phyloP scores from a whole-genome alignment of 2,329 filamentous ascomycete species.

The Periconia digitata region DNA sequence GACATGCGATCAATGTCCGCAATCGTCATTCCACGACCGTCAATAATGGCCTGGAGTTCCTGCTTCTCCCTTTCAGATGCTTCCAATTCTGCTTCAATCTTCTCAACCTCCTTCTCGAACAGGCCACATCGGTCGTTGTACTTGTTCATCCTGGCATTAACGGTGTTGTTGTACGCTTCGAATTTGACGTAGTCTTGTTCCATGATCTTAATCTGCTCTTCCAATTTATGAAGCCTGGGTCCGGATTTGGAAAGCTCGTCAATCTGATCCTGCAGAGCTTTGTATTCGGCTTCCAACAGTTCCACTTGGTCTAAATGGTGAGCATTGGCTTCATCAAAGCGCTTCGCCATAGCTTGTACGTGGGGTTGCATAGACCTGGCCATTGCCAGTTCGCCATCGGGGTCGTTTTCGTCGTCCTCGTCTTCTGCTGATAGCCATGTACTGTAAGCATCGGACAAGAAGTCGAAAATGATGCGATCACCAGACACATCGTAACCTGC shows the following conservation, averaged over 20 bases:
- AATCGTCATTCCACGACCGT: constrained; percentile 92
- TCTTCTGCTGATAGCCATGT: constrained; percentile 90
- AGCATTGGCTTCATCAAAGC: constrained; percentile 83
- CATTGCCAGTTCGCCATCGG: constrained; percentile 77
- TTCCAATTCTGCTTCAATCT: constrained; percentile 82
- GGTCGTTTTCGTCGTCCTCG: constrained; percentile 63
- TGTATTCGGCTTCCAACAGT: constrained; percentile 83
- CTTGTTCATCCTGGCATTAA: constrained; percentile 83
- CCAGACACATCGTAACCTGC: constrained; percentile 83
- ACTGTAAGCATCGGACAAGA: constrained; percentile 84
- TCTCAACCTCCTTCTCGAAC: constrained; percentile 83
- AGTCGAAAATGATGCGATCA: constrained; percentile 92
- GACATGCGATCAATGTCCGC: constrained; percentile 99
- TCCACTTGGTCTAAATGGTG: constrained; percentile 83
- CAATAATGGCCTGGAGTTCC: constrained; percentile 80
- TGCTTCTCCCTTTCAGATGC: constrained; percentile 76
- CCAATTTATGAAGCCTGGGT: constrained; percentile 78
- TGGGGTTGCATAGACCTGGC: constrained; percentile 73
- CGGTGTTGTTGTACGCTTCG: constrained; percentile 86
- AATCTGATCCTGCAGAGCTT: constrained; percentile 79
- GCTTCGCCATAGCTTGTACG: constrained; percentile 80
- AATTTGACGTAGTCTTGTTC: constrained; percentile 95
- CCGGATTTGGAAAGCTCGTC: constrained; percentile 86
- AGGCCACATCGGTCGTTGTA: constrained; percentile 79
- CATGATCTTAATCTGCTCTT: constrained; percentile 88